These are phyloP conservation scores for Phoenix dactylifera DNA, from an alignment of 176 grass and related monocot species.

Conservation along the genomic window DNA sequence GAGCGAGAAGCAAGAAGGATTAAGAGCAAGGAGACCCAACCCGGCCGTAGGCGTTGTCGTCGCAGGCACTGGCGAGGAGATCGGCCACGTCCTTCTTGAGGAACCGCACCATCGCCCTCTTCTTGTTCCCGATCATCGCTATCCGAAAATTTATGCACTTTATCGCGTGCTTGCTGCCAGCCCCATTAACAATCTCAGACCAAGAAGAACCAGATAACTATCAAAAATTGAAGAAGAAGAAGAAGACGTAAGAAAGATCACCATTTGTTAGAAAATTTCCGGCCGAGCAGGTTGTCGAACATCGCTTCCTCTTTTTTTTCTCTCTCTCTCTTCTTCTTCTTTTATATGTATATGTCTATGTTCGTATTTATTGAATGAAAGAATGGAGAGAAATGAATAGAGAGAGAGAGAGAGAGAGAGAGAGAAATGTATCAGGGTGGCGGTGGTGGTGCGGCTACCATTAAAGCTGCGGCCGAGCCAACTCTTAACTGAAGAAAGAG, in stretches of 20 bases:
- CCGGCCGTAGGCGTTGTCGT: conserved; percentile 60
- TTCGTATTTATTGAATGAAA: no score
- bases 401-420: no score
- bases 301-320: conserved; percentile 15
- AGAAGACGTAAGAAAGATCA: conserved; percentile 2
- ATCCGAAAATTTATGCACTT: conserved; percentile 67
- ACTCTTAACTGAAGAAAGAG: no score
- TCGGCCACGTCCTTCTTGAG: conserved; percentile 89
- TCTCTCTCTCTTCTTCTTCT: neutral
- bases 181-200: neutral
- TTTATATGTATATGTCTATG: no score
- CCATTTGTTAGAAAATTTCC: conserved; percentile 84
- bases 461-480: no score
- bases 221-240: neutral
- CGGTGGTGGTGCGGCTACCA: no score
- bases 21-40: neutral
- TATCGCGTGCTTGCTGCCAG: conserved; percentile 57
- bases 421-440: no score
- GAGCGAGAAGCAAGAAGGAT: neutral
- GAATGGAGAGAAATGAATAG: no score
- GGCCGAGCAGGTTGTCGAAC: conserved; percentile 57
- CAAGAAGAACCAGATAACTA: conserved; percentile 17
- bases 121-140: conserved; percentile 62
- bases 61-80: conserved; percentile 61
- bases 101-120: conserved; percentile 69